Evolutionary conservation across 805 yeast genomes (phyloP), one percentile per base, ranked within the genome.

Genomic region (Zygoascus flipseniorum): DNA sequence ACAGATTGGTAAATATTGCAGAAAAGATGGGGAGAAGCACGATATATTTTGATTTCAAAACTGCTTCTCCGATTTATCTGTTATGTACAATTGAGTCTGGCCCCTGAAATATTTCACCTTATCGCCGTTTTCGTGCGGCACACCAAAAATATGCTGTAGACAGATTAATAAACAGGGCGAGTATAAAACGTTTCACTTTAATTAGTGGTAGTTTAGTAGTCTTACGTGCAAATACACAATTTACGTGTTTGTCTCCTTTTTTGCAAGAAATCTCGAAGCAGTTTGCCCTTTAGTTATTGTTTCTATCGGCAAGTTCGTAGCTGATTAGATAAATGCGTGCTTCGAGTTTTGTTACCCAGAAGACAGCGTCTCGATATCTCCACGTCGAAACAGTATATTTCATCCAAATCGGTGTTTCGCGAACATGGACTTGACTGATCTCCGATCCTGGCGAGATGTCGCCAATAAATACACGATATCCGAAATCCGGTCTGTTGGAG

Each of bases 361-460:
- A 35, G 39, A 35, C 16, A 35, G 4, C 39, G 8, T 35, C 39
- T 2, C 8, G 28, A 23, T 23, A 23, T 23, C 28, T 6, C 6
- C 28, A 23, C 28, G 28, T 23, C 8, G 16, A 8, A 5, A 35
- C 16, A 35, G 39, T 35, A 13, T 35, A 35, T 35, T 35, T 35
- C 16, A 35, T 35, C 39, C 4, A 35, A 11, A 3, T 35, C 8
- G 16, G 39, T n/a, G 39, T 35, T n/a, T 35, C 9, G 39, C 16
- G 8, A 35, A 35, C 18, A 55, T 52, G 35, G 39, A 50, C 28
- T 32, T 51, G 4, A 48, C 28, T 19, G 50, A 49, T 32, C n/a
- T 51, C 41, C 19, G 35, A 31, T 43, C 52, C 26, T 59, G 62
- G 62, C 53, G 54, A 47, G 57, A 58, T 19, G n/a, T 59, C 41